Base-by-base conservation (phyloP, 2,329 filamentous ascomycete genomes). In the Fusarium buharicum region DNA sequence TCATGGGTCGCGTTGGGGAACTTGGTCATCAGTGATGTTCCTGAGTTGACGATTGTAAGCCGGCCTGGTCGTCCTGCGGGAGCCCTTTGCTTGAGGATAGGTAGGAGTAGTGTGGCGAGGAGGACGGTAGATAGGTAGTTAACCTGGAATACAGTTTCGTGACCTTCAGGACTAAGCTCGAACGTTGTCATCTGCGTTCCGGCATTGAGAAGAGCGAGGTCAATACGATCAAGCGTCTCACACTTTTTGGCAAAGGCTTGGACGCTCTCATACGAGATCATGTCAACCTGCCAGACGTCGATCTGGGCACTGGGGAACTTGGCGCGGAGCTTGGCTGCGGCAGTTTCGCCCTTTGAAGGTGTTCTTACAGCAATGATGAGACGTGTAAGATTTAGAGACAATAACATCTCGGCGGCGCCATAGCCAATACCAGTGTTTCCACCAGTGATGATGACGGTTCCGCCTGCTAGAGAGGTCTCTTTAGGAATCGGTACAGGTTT, bases 211-310 rank as follows among this genome's bases (percentile, higher is more conserved):
- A 84, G 74, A 14, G 68, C 75, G 22, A 79, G 74, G 62, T 84
- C 80, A 17, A 84, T 66, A 0, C 77, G 71, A 1, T 69, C 41
- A 6, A 82, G 71, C 0, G 47, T 70, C 8, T 75, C 63, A n/a
- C 74, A 73, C 3, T 75, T 73, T 1, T 48, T 48, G 0, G 73
- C 75, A 52, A 85, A 85, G 0, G 60, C 66, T 27, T 73, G 71
- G 1, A 85, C 70, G 2, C 80, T 83, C 2, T 75, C 69, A 45
- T 83, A 82, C 0, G 74, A 78, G 5, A 54, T 49, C 76, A 84
- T 79, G 40, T 86, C 81, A n/a, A 86, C 63, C 3, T 68, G 10
- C 81, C 79, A 85, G 10, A 85, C 81, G 11, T 82, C 74, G 12
- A 85, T 75, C 0, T 39, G 72, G 3, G 78, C 77, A 0, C 59